Evolutionary conservation across 345 rosid species (phyloP).

Genomic region (Erucastrum elatum): DNA sequence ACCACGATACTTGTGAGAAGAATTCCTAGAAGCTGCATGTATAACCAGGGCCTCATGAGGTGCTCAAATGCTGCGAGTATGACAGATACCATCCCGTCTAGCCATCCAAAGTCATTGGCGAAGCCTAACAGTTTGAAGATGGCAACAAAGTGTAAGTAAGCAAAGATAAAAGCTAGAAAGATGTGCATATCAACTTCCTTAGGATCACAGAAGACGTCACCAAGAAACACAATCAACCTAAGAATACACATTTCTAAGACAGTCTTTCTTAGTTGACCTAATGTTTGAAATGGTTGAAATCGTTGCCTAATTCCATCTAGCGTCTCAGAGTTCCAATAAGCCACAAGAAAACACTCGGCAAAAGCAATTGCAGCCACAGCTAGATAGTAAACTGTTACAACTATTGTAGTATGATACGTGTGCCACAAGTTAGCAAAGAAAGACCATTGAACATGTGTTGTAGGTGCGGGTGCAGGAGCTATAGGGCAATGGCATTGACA

Average conservation of each 20-base stretch:
- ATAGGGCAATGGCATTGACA: no score
- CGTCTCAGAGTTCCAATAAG: neutral
- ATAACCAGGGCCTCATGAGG: neutral
- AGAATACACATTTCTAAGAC: neutral
- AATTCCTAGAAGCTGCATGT: neutral
- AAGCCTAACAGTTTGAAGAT: neutral
- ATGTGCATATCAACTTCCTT: neutral
- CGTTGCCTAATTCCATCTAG: neutral
- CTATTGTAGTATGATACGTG: no score
- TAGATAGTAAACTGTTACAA: no score
- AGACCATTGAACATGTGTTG: no score
- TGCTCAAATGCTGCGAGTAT: neutral
- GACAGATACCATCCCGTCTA: neutral
- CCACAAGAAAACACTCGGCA: no score
- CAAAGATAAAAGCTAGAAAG: neutral
- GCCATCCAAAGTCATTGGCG: neutral
- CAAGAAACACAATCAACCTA: neutral
- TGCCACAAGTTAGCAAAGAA: no score
- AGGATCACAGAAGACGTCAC: neutral
- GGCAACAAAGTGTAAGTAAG: neutral
- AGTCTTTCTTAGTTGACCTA: neutral
- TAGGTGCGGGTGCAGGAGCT: no score
- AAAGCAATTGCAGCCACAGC: no score
- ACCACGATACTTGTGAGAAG: neutral
- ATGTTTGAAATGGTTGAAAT: neutral